Evolutionary conservation across 495 filamentous ascomycete genomes (phyloP), one percentile per base, ranked within the genome.

Genomic region (Penicillium bovifimosum): DNA sequence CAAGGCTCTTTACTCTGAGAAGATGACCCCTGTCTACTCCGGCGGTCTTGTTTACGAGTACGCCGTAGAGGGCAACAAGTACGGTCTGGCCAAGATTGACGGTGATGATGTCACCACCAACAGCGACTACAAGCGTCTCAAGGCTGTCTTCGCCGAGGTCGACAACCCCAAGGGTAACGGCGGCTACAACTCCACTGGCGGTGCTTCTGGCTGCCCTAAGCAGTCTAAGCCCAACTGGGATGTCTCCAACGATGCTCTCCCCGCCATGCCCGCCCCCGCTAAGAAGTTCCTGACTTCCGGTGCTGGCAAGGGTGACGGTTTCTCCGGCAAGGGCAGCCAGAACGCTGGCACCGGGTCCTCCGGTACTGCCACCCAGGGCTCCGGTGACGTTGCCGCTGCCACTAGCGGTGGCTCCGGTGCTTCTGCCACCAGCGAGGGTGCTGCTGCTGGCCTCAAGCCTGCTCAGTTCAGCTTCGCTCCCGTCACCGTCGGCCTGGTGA

Each of bases 31-130:
- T 43, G 93, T 96, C 54, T 97, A 95, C 80, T 96, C 92, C 50
- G 92, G 93, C 56, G 92, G 92, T 61, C 83, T 97, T 38, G 87
- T 96, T 65, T 97, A 96, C 74, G 92, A 97, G 70, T 97, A 96
- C 74, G 84, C 86, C 52, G 70, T 91, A 69, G 91, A 92, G 65
- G 71, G 72, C 32, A 86, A 80, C 74, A 59, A 75, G 24, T 96
- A 83, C 73, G 92, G 92, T 51, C 82, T 97, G 40, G 88, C 87
- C 59, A 67, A 80, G 41, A 79, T 98, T 64, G 64, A 69, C 50
- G 80, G 81, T 56, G 67, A 67, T 49, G 69, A 72, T 36, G 77
- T 84, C 39, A 75, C 72, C 16, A 78, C 82, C 44, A 60, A 74
- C 41, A 60, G 71, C n/a, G 86, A 90, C 60, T 97, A 86, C 71